These are phyloP conservation scores for Colletotrichum cordylinicola DNA, from an alignment of 2,329 filamentous ascomycete species.

Conservation along the genomic window DNA sequence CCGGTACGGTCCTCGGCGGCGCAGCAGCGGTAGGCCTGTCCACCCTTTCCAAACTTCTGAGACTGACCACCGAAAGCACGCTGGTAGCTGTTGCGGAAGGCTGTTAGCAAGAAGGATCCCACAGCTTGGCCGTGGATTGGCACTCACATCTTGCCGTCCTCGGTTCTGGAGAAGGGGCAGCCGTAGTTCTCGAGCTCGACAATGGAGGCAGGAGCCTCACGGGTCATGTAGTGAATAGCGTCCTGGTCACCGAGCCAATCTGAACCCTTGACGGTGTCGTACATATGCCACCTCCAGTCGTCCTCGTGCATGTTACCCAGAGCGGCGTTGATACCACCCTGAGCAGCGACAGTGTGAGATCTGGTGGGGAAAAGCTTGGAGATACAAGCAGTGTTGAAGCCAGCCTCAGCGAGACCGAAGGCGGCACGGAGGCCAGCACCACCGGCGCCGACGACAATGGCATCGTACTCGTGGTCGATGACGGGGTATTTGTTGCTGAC, in stretches of 20 bases:
- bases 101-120: constrained; percentile 24
- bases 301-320: constrained; percentile 97
- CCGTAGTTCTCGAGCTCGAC: constrained; percentile 98
- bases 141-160: constrained; percentile 89
- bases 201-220: constrained; percentile 89
- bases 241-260: constrained; percentile 98
- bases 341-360: constrained; percentile 82
- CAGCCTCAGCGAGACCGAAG: constrained; percentile 85
- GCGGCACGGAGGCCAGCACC: constrained; percentile 83
- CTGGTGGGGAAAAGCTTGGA: constrained; percentile 86
- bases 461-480: constrained; percentile 99
- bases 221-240: constrained; percentile 98
- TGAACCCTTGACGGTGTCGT: constrained; percentile 96
- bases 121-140: no score
- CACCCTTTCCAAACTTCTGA: constrained; percentile 93
- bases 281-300: constrained; percentile 99
- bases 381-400: constrained; percentile 90
- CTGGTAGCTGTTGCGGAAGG: constrained; percentile 72
- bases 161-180: constrained; percentile 94
- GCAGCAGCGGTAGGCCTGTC: constrained; percentile 96
- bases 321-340: constrained; percentile 87
- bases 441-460: constrained; percentile 87
- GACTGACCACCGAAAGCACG: constrained; percentile 98
- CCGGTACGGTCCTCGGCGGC: constrained; percentile 96
- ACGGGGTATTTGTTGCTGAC: constrained; percentile 92